Base-by-base conservation (phyloP, 2,329 filamentous ascomycete genomes). In the Penicillium vulpinum region DNA sequence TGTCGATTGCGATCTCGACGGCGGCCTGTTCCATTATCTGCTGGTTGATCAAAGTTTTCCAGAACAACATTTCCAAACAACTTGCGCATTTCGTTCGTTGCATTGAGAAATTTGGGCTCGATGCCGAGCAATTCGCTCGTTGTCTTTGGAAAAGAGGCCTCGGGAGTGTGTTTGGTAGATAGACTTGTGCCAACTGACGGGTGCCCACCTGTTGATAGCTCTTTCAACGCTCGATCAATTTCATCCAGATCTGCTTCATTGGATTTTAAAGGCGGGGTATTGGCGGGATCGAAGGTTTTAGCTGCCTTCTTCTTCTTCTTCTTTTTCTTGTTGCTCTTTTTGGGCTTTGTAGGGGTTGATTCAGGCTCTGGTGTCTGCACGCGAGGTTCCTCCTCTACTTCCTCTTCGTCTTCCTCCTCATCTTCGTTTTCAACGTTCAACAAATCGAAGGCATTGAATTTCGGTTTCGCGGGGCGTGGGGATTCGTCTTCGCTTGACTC, bases 21-120 rank as follows among this genome's bases (percentile, higher is more conserved):
- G 55, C 82, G 76, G 29, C 77, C 77, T 18, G 78, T 69, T 44
- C 70, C 71, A 52, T 69, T 68, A 44, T 73, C 73, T 33, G 77
- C 75, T 45, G 82, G 74, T 21, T 82, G 80, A 41, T 86, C 82
- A 50, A 84, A 79, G 29, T 76, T 79, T 64, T 88, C 84, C 11
- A 88, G 67, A 22, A 86, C 86, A 26, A 85, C 82, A 60, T 82
- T 83, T 5, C 88, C 88, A 70, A 90, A 91, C 0, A 91, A 77
- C 62, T 82, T 84, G 56, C 86, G 88, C 91, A 99, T 97, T 77
- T 99, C 94, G 68, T 96, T 96, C 35, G 88, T 81, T 8, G 90
- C 90, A 70, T 93, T 92, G 11, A 99, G 83, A 65, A 92, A 85
- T 63, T 89, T 84, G 0, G 87, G 84, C 64, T 89, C 87, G 50